These are phyloP conservation scores for Suillus variegatus DNA, from an alignment of 768 basidiomycete species.

Conservation along the genomic window DNA sequence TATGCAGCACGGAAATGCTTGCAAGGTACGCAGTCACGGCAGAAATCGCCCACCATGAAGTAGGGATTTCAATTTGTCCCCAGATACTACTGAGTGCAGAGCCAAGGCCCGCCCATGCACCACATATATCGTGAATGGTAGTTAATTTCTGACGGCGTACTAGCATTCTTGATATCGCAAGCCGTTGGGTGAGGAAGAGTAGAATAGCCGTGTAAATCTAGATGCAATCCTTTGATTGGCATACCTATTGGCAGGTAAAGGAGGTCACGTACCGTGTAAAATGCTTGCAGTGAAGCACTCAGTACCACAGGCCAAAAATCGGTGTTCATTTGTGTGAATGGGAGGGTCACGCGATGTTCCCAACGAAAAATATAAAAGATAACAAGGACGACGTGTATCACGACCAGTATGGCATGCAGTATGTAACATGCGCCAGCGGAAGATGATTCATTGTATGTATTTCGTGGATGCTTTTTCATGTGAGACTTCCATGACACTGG, in stretches of 20 bases:
- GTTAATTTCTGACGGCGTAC: conserved; percentile 3
- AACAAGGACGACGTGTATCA: conserved; percentile 8
- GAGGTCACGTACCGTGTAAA: conserved; percentile 1
- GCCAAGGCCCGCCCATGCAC: conserved; percentile 11
- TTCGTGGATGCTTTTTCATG: too few relatives aligned
- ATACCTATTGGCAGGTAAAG: too few relatives aligned
- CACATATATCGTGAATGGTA: conserved; percentile 8
- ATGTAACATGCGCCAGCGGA: background rate
- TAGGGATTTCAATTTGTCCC: background rate
- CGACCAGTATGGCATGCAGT: conserved; percentile 10
- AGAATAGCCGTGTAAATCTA: conserved; percentile 8
- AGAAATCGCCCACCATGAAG: conserved; percentile 2
- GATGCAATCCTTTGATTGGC: background rate
- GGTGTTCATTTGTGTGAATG: background rate
- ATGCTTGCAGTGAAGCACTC: conserved; percentile 6
- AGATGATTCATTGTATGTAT: background rate
- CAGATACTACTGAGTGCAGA: conserved; percentile 5
- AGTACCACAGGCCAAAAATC: conserved; percentile 4
- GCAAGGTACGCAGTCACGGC: conserved; percentile 10
- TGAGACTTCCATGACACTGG: background rate
- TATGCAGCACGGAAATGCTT: conserved; percentile 7
- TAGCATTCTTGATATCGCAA: background rate
- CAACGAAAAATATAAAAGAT: background rate
- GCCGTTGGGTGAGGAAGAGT: conserved; percentile 7
- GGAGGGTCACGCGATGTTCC: background rate